These are phyloP conservation scores for Pythium pyrilobum DNA, from an alignment of 352 stramenopile species.

Conservation along the genomic window DNA sequence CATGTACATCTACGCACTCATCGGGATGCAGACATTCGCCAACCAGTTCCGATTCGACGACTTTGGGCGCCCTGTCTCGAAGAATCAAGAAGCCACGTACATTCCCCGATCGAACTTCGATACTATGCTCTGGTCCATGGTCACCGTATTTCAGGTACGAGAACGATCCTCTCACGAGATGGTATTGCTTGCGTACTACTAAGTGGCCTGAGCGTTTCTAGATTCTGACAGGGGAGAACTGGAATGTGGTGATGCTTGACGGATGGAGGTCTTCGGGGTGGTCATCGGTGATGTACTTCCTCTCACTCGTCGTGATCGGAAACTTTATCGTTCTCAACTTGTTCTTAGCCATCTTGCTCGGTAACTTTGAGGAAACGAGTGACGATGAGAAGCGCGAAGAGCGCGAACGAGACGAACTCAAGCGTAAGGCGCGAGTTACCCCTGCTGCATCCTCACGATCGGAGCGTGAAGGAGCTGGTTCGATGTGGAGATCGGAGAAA, in stretches of 20 bases:
- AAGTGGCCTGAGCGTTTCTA: conserved; percentile 17
- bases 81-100: conserved; percentile 24
- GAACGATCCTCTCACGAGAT: neutral
- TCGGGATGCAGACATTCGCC: conserved; percentile 91
- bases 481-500: conserved; percentile 9
- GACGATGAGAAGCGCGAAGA: conserved; percentile 44
- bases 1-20: conserved; percentile 91
- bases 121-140: conserved; percentile 55
- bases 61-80: conserved; percentile 38
- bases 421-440: conserved; percentile 12
- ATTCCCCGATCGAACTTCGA: conserved; percentile 65
- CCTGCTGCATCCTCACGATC: conserved; percentile 4
- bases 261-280: conserved; percentile 63
- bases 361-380: conserved; percentile 78
- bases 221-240: conserved; percentile 91
- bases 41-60: conserved; percentile 89
- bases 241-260: conserved; percentile 90
- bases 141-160: conserved; percentile 65
- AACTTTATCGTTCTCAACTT: conserved; percentile 91
- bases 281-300: conserved; percentile 66
- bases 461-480: conserved; percentile 3
- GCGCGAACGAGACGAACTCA: conserved; percentile 31
- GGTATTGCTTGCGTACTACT: neutral
- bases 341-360: conserved; percentile 90
- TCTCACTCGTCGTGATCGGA: conserved; percentile 62